phyloP scores from a whole-genome alignment of 2,329 filamentous ascomycete species.

The Colletotrichum tofieldiae region DNA sequence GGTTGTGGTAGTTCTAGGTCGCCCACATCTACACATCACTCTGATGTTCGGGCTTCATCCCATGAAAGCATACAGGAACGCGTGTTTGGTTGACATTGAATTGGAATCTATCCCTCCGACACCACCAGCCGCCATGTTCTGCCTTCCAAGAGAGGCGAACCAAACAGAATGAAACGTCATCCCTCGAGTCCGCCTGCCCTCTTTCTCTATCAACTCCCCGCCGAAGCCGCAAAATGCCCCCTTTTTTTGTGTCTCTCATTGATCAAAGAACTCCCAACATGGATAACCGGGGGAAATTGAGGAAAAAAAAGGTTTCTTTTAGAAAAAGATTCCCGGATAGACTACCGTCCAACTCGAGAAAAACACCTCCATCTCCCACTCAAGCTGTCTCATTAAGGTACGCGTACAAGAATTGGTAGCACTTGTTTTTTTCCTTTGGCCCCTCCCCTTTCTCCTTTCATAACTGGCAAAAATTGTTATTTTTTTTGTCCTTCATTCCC shows the following conservation, averaged over 20 bases:
- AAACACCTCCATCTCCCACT: conserved; percentile 17
- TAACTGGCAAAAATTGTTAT: conserved; percentile 26
- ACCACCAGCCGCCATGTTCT: neutral
- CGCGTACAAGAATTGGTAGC: conserved; percentile 46
- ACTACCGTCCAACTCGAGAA: conserved; percentile 30
- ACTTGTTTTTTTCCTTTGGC: conserved; percentile 39
- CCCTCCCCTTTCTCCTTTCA: conserved; percentile 33
- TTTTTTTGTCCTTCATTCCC: conserved; percentile 37
- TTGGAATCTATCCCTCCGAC: conserved; percentile 2
- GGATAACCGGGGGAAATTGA: conserved; percentile 24
- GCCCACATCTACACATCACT: neutral
- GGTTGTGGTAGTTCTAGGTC: too few species aligned
- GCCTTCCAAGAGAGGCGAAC: neutral
- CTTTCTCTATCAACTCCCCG: conserved; percentile 27
- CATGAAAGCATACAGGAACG: neutral
- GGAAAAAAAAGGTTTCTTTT: conserved; percentile 19
- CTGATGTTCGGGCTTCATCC: too few species aligned
- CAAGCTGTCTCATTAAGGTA: conserved; percentile 44
- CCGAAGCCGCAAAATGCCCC: conserved; percentile 23
- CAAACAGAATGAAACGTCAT: neutral
- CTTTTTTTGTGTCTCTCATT: conserved; percentile 31
- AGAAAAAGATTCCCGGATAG: conserved; percentile 11
- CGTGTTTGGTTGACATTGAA: neutral
- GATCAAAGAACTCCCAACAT: conserved; percentile 38
- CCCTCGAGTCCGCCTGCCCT: neutral